These are phyloP conservation scores for Apiotrichum montevideense DNA, from an alignment of 1,284 basidiomycete genomes.

Conservation along the genomic window DNA sequence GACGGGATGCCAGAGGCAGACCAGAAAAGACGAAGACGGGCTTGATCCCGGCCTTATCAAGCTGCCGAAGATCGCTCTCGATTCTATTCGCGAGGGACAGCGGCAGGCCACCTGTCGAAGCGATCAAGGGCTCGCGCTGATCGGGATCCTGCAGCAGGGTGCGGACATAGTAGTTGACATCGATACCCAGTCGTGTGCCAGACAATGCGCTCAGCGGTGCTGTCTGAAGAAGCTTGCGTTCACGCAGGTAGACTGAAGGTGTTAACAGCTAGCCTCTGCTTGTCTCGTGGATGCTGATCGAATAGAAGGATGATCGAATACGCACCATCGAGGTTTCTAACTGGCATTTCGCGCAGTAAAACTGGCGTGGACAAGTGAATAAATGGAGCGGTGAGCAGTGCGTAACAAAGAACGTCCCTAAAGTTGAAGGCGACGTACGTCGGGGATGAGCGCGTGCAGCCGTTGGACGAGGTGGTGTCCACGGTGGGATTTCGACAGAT, in stretches of 20 bases:
- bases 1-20: constrained; percentile 53
- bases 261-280: too few species aligned
- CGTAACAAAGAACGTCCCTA: too few species aligned
- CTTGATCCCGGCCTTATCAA: constrained; percentile 89
- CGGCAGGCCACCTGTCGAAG: constrained; percentile 88
- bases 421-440: too few species aligned
- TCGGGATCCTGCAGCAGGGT: constrained; percentile 69
- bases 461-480: too few species aligned
- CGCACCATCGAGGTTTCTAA: constrained; percentile 41
- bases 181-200: constrained; percentile 93
- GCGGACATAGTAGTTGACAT: constrained; percentile 85
- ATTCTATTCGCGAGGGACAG: constrained; percentile 78
- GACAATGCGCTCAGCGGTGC: constrained; percentile 75
- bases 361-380: too few species aligned
- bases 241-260: constrained; percentile 65
- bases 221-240: constrained; percentile 79
- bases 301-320: neutral
- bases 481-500: too few species aligned
- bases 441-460: too few species aligned
- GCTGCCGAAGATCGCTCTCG: constrained; percentile 79
- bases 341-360: constrained; percentile 22
- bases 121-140: constrained; percentile 77
- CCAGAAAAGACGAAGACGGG: constrained; percentile 97
- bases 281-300: too few species aligned
- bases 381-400: too few species aligned